phyloP scores from a whole-genome alignment of 371 early-diverging fungal genomes.

The Mortierella sp. region DNA sequence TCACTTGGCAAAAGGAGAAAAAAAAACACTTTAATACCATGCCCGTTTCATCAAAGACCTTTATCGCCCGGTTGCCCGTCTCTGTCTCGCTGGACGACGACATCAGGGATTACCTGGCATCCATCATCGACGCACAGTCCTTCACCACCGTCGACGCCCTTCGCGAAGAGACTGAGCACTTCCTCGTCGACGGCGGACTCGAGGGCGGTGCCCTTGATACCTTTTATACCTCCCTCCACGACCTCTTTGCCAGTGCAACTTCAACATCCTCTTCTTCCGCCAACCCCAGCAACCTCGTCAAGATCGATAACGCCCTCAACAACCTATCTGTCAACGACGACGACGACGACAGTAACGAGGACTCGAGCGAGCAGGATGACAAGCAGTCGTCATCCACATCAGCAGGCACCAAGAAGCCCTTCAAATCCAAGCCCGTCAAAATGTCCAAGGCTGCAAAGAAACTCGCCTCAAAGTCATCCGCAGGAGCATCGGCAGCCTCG shows the following conservation, averaged over 20 bases:
- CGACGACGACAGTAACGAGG: constrained; percentile 24
- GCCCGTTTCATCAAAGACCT: constrained; percentile 37
- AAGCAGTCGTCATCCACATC: constrained; percentile 9
- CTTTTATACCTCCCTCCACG: constrained; percentile 58
- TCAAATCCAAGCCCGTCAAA: constrained; percentile 55
- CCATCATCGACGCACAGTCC: constrained; percentile 61
- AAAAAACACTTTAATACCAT: constrained; percentile 14
- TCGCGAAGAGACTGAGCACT: constrained; percentile 76
- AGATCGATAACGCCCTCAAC: constrained; percentile 32
- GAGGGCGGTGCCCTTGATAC: constrained; percentile 59
- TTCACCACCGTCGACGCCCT: constrained; percentile 59
- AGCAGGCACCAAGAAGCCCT: constrained; percentile 31
- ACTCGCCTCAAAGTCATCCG: constrained; percentile 38
- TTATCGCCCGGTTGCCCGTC: constrained; percentile 49
- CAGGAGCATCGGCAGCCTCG: constrained; percentile 16
- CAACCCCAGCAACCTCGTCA: constrained; percentile 17
- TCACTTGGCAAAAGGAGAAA: neutral
- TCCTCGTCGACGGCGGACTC: constrained; percentile 74
- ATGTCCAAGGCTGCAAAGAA: constrained; percentile 51
- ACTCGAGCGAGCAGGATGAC: constrained; percentile 34
- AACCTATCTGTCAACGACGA: constrained; percentile 20
- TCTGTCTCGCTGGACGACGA: constrained; percentile 64
- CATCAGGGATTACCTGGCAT: constrained; percentile 61
- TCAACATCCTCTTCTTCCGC: neutral
- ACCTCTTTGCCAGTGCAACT: constrained; percentile 18